Base-by-base conservation (phyloP, 2,329 filamentous ascomycete genomes). In the Metarhizium anisopliae region DNA sequence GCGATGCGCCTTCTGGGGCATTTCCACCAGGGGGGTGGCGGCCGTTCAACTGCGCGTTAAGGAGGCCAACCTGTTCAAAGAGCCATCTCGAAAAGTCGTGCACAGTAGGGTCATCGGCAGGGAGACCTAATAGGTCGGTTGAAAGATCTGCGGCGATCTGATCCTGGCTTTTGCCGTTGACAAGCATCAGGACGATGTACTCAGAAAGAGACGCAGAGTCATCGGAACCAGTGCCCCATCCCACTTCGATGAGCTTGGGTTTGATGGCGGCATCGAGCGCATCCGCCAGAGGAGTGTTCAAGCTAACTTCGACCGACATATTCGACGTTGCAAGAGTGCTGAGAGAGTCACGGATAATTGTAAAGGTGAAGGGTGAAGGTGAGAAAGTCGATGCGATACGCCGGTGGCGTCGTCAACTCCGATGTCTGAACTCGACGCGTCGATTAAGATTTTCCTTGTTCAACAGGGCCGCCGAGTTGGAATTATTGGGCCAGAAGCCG, bases 111-210 rank as follows among this genome's bases (percentile, higher is more conserved):
- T 96, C 93, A 58, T 95, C 91, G 50, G 90, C 85, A 2, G 84
- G 84, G 4, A 96, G 81, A 56, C 85, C 85, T 2, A 99, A 81
- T 47, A 99, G 81, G 64, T 99, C 94, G 61, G 86, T 87, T 1
- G 92, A 88, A 14, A 99, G 83, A 69, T 99, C 94, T 47, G 83
- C 77, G 10, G 91, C 88, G 61, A 99, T 93, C 68, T 96, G 87
- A 52, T 92, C 85, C 69, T 95, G 87, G 4, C 88, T 91, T 72
- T 96, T 96, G 65, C 92, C 90, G 73, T 96, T 97, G 59, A 90
- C 90, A 36, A 99, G 82, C 93, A 97, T 96, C 60, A 97, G 83
- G 57, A 97, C 87, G 62, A 99, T 94, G 74, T 97, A 99, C 74
- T 99, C 94, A 58, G 91, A 87, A 58, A 99, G 82, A 42, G 90